Evolutionary conservation across 78 protist genomes (phyloP).

Genomic region (slime mould (Dictyostelium discoideum)): DNA sequence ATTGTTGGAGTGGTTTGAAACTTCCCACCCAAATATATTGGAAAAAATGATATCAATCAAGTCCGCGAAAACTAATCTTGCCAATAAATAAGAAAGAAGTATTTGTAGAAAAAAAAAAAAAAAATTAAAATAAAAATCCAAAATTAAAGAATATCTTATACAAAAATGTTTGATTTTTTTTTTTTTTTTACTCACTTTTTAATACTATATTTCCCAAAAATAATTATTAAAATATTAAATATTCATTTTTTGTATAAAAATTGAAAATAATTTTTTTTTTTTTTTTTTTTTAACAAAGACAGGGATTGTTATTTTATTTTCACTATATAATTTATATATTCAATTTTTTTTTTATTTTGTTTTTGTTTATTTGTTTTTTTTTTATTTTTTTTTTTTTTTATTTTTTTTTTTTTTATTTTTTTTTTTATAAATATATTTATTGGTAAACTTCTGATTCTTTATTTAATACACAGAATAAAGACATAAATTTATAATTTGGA

Average conservation of each 20-base stretch:
- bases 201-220: too few relatives aligned
- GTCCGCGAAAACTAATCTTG: neutral
- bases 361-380: neutral
- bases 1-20: constrained; percentile 46
- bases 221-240: too few relatives aligned
- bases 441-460: neutral
- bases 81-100: neutral
- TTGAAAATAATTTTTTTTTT: too few relatives aligned
- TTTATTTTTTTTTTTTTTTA: neutral
- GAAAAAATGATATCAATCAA: constrained; percentile 29
- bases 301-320: neutral
- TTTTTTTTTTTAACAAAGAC: too few relatives aligned
- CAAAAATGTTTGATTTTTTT: too few relatives aligned
- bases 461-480: constrained; percentile 34
- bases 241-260: too few relatives aligned
- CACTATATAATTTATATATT: neutral
- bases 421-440: neutral
- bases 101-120: neutral
- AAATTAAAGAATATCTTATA: neutral
- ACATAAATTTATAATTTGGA: constrained; percentile 63
- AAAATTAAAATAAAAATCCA: neutral
- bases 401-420: neutral
- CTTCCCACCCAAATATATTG: constrained; percentile 7
- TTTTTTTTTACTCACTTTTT: too few relatives aligned
- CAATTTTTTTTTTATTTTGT: neutral